Evolutionary conservation across 2,329 filamentous ascomycete genomes (phyloP), one percentile per base, ranked within the genome.

Genomic region (Talaromyces verruculosus): DNA sequence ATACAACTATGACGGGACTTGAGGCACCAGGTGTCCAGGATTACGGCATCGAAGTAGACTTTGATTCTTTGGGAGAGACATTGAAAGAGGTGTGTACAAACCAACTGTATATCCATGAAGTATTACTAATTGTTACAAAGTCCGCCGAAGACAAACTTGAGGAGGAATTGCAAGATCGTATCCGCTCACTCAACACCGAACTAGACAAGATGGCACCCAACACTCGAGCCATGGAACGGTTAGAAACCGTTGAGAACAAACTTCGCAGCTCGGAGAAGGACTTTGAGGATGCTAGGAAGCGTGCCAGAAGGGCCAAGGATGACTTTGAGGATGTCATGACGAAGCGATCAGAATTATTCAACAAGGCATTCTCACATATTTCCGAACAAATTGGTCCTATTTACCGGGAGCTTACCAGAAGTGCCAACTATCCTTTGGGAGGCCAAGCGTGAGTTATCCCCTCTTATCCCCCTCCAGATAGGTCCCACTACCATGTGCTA

Each of bases 201-300:
- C 87, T 99, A 22, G 93, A 97, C 75, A 97, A 97, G 79, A 89
- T 98, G 78, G 93, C 95, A 68, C 95, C 95, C 30, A 98, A 99
- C 78, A 96, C 97, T 88, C 92, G 94, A 72, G 95, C 94, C 8
- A 92, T 93, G 78, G 93, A 98, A 75, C 91, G 94, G 60, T 84
- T 99, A 5, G 91, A 95, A 74, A 89, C 88, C 25, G 93, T 96
- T 8, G 91, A 96, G 77, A 86, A 88, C 61, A 89, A 93, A 67
- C 88, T 97, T 28, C 89, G 91, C 69, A 86, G 89, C 67, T 94
- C 92, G 1, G 93, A 97, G 72, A 88, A 91, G 71, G 93, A 97
- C 71, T 98, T 93, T 74, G 92, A 96, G 70, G 88, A 92, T 69
- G 91, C 94, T 1, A 91, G 93, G 71, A 86, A 85, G 60, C 85